Base-by-base conservation (phyloP, 2,329 filamentous ascomycete species). In the Lachnellula cervina region DNA sequence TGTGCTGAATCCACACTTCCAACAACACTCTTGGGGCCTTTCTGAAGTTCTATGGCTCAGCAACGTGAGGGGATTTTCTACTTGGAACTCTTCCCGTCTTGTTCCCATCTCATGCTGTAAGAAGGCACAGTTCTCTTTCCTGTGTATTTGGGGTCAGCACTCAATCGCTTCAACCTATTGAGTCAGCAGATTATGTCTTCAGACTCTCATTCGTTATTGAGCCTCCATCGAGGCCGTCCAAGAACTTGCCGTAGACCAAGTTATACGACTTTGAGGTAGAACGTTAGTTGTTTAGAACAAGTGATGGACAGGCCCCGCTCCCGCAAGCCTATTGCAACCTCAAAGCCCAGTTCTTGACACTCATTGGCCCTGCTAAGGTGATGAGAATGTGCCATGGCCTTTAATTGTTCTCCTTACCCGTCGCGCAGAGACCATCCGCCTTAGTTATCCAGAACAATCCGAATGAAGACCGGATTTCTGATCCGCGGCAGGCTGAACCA, bases 161-260 rank as follows among this genome's bases (percentile, higher is more conserved):
- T 60, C 59, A 61, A 63, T 62, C 52, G 58, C 23, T 32, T 42
- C 49, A 57, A 51, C 64, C 64, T 62, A 62, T 66, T 51, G 62
- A 58, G 51, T 59, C 49, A 55, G 48, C 54, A 43, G 23, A 51
- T 52, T 7, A 35, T 42, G 47, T 51, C 55, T 57, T 48, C 34
- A 37, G 8, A 38, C 21, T 54, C 51, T 56, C 52, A 65, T 65
- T 64, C 60, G 62, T 55, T 21, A 42, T 51, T 47, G 5, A 25
- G 45, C 35, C 21, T 25, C 28, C 43, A 46, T 46, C 42, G 28
- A 51, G 19, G 40, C 21, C 19, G 37, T 32, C 21, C 21, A 25
- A 13, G n/a, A 49, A 5, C 4, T 28, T 21, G 25, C 40, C 45
- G 35, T 50, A n/a, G 50, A 32, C 19, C 46, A 50, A n/a, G 28